Evolutionary conservation across 495 filamentous ascomycete genomes (phyloP), one percentile per base, ranked within the genome.

Genomic region (Neurospora sp.): DNA sequence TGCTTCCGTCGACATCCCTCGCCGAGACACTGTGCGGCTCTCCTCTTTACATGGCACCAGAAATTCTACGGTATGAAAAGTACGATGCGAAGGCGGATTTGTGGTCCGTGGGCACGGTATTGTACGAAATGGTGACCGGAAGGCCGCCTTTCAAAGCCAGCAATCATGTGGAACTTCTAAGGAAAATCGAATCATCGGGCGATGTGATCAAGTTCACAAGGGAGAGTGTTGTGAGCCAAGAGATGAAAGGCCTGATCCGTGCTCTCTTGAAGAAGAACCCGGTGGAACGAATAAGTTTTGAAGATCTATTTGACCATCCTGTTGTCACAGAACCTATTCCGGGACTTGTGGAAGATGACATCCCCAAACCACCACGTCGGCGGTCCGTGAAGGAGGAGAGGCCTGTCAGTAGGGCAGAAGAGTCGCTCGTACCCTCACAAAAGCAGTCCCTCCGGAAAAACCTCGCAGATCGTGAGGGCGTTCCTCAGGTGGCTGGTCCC

Each of bases 31-130:
- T 99, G 7, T 99, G 96, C 81, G 96, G 96, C 40, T 99, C 96
- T n/a, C 96, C 96, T 16, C 86, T 99, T 35, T 99, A 99, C 82
- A 99, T 99, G 96, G 96, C 96, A 1, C 96, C 96, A 3, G 96
- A 99, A 82, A 99, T 99, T 73, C 88, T 99, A 54, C 90, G 94
- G 54, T 99, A 98, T 77, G 94, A 99, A 79, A 94, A 94, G 80
- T 99, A 99, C 81, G 95, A 97, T 83, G 93, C 94, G 62, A 96
- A 94, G 79, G 96, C 94, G 48, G 96, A 99, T 85, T 83, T 99
- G 42, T 99, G 96, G 96, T 99, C 96, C 27, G 92, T 97, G 44
- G 96, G 96, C 41, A 97, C 96, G 6, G 96, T 99, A 10, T 82
- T 96, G 27, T 96, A 91, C 80, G 96, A 99, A 85, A 97, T 98